Base-by-base conservation (phyloP, 139 green algal species). In the Coelastrella sp. region DNA sequence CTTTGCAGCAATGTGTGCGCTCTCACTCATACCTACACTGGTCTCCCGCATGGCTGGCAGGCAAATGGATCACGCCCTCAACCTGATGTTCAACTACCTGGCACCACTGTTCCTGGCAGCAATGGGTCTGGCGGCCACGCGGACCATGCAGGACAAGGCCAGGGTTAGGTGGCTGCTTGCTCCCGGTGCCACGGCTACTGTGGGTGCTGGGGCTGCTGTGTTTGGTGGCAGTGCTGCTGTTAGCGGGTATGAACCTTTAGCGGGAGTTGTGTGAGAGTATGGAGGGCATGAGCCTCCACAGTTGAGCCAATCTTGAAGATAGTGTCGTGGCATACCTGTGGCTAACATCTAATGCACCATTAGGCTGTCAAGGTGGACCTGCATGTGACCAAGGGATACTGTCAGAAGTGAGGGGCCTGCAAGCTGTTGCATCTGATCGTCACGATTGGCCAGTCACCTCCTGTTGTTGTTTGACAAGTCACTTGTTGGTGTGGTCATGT, bases 21-120 rank as follows among this genome's bases (percentile, higher is more conserved):
- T 80, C 8, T 80, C 74, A 8, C 74, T 80, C 74, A 80, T 80
- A 57, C 74, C 74, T 24, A 80, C 74, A 58, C 74, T 80, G 25
- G 6, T 80, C 10, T 8, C 14, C 9, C 24, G 74, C 10, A 10
- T 20, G 74, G 74, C 24, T 58, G 74, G 74, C 74, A 14, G 74
- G 25, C 74, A 80, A 8, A 58, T 80, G 74, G 10, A 57, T 58
- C 25, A 57, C 24, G 24, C 20, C 11, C 25, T 58, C 24, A 80
- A 80, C 7, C 9, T 80, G 8, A 6, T 58, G 9, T 80, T 57
- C 74, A 80, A 80, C 25, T 80, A 80, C 25, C 74, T 80, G 24
- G 74, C 74, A 8, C 74, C 74, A 58, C 24, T 80, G 24, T 19
- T 60, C 14, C 74, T 80, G 10, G 74, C 25, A 17, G 74, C 24